Evolutionary conservation across 2,329 filamentous ascomycete species (phyloP).

Genomic region (Fusarium duplospermum): DNA sequence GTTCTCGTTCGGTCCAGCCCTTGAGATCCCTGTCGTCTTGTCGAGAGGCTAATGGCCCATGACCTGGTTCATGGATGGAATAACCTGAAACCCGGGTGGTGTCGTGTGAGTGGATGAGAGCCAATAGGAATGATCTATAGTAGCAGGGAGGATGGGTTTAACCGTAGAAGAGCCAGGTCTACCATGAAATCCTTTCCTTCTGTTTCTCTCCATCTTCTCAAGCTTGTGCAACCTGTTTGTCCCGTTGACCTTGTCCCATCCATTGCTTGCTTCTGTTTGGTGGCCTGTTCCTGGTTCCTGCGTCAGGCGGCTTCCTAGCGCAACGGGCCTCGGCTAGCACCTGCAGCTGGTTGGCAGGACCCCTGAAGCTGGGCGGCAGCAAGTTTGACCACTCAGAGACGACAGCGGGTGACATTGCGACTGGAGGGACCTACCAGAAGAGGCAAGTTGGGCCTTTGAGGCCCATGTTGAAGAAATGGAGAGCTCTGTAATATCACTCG

Average conservation of each 20-base stretch:
- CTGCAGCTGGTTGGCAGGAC: constrained; percentile 22
- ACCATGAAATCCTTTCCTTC: neutral
- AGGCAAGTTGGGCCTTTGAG: constrained; percentile 10
- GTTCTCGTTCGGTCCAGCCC: constrained; percentile 11
- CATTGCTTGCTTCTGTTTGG: neutral
- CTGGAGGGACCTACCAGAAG: constrained; percentile 26
- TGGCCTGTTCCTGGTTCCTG: constrained; percentile 40
- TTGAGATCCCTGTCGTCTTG: constrained; percentile 11
- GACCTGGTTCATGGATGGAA: constrained; percentile 25
- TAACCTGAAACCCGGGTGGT: constrained; percentile 34
- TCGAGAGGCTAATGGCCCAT: constrained; percentile 23
- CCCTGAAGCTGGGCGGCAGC: constrained; percentile 15
- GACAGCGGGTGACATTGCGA: constrained; percentile 19
- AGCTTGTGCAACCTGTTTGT: neutral
- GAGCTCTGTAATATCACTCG: constrained; percentile 5
- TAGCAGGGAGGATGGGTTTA: neutral
- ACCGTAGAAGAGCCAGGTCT: neutral
- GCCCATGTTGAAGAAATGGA: neutral
- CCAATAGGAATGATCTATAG: neutral
- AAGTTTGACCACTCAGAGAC: constrained; percentile 15
- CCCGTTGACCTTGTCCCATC: neutral
- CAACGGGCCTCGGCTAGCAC: constrained; percentile 31
- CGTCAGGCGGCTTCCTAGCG: constrained; percentile 37
- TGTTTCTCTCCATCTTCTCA: neutral
- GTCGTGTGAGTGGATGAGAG: constrained; percentile 1